Conservation (phyloP, 257 asterid genomes). For the Coffea canephora region DNA sequence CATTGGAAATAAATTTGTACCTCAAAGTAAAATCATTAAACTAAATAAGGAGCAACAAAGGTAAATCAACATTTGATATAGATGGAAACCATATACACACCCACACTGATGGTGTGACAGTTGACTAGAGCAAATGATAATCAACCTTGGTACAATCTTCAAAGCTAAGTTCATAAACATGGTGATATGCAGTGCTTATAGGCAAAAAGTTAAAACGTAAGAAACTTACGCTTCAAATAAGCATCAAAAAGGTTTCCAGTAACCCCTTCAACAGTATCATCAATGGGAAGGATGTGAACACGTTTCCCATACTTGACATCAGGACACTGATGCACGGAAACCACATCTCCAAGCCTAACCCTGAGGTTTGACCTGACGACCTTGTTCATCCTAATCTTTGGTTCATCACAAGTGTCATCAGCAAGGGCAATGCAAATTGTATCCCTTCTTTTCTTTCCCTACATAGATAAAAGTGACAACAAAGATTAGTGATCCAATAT, state of each 20-base stretch:
- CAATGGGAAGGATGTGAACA: slow-evolving; percentile 79
- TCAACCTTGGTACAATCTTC: not conserved
- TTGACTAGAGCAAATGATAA: not conserved
- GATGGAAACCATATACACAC: not conserved
- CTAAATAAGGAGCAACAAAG: not conserved
- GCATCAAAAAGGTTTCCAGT: slow-evolving; percentile 78
- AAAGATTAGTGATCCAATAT: not conserved
- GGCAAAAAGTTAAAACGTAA: not conserved
- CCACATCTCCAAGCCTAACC: slow-evolving; percentile 86
- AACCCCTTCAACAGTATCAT: slow-evolving; percentile 74
- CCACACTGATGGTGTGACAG: not conserved
- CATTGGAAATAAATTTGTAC: not conserved
- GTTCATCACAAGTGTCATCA: slow-evolving; percentile 71
- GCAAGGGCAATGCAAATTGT: slow-evolving; percentile 76
- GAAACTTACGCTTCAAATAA: slow-evolving; percentile 62
- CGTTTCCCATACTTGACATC: slow-evolving; percentile 88
- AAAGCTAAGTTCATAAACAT: not conserved
- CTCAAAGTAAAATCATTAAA: not conserved
- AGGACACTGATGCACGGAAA: slow-evolving; percentile 83
- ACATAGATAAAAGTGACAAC: not conserved
- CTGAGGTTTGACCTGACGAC: slow-evolving; percentile 74
- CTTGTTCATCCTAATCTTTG: slow-evolving; percentile 81
- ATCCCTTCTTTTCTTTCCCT: slow-evolving; percentile 83
- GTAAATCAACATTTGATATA: not conserved
- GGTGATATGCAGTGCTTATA: not conserved